A percentile compares a stretch with the other conserved stretches of the same genome.
Evolutionary conservation across 169 alveolate species (phyloP).

Genomic region (Plasmodium gonderi): DNA sequence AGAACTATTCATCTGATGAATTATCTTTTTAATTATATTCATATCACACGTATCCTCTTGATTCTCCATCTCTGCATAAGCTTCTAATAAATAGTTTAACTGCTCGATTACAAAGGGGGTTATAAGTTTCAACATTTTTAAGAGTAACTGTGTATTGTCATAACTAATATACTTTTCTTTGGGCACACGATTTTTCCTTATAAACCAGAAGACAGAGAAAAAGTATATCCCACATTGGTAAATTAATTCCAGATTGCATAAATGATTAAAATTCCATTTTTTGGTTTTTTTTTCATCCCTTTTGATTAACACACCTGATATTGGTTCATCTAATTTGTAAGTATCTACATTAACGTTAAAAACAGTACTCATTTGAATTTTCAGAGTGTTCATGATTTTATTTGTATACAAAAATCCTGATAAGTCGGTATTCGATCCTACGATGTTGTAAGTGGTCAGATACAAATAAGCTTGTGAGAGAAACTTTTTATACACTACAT

Average conservation of each 20-base stretch:
- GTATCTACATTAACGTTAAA: too few relatives aligned
- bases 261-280: constrained; percentile 2
- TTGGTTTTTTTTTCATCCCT: background rate
- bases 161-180: background rate
- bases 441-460: constrained; percentile 16
- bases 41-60: background rate
- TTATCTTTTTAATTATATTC: constrained; percentile 2
- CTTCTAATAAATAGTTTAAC: background rate
- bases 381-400: constrained; percentile 42
- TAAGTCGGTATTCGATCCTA: background rate
- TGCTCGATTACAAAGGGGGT: background rate
- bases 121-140: background rate
- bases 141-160: background rate
- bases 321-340: too few relatives aligned
- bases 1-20: constrained; percentile 8
- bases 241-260: constrained; percentile 30
- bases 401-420: constrained; percentile 42
- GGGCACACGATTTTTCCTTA: constrained; percentile 5
- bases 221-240: constrained; percentile 37
- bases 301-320: background rate
- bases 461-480: constrained; percentile 52
- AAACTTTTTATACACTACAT: constrained; percentile 16
- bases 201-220: constrained; percentile 15
- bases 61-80: background rate
- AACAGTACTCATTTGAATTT: constrained; percentile 4